These are phyloP conservation scores for Parafenestella ontariensis DNA, from an alignment of 2,329 filamentous ascomycete genomes.

Conservation along the genomic window DNA sequence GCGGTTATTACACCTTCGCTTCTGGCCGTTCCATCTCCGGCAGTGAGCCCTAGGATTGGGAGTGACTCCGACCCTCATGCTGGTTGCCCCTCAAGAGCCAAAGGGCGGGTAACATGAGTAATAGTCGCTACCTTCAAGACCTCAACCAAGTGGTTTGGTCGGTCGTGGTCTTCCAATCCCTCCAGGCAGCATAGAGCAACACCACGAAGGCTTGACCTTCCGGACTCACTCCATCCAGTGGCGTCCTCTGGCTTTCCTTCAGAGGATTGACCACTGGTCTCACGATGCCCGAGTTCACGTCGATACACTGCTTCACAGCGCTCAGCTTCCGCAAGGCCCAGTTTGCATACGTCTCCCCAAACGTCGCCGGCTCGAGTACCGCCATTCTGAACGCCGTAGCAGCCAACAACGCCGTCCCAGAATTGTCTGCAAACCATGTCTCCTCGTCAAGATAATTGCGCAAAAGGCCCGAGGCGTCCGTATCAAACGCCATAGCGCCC, in stretches of 20 bases:
- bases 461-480: conserved; percentile 49
- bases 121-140: neutral
- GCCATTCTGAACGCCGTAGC: conserved; percentile 56
- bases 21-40: no score
- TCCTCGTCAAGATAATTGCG: conserved; percentile 57
- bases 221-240: conserved; percentile 41
- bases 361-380: conserved; percentile 48
- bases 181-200: conserved; percentile 52
- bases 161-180: conserved; percentile 43
- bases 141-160: neutral
- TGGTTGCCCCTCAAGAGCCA: no score
- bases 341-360: conserved; percentile 44
- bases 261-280: conserved; percentile 54
- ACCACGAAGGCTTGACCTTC: conserved; percentile 56
- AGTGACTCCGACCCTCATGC: no score
- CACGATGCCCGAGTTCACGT: conserved; percentile 47
- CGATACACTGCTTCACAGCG: conserved; percentile 46
- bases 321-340: conserved; percentile 55
- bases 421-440: conserved; percentile 57
- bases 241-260: conserved; percentile 42
- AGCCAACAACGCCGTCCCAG: conserved; percentile 57
- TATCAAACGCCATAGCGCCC: conserved; percentile 43
- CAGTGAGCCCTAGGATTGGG: no score
- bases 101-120: neutral
- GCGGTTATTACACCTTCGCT: no score